phyloP scores from a whole-genome alignment of 2,329 filamentous ascomycete species.

The Fusarium poae region DNA sequence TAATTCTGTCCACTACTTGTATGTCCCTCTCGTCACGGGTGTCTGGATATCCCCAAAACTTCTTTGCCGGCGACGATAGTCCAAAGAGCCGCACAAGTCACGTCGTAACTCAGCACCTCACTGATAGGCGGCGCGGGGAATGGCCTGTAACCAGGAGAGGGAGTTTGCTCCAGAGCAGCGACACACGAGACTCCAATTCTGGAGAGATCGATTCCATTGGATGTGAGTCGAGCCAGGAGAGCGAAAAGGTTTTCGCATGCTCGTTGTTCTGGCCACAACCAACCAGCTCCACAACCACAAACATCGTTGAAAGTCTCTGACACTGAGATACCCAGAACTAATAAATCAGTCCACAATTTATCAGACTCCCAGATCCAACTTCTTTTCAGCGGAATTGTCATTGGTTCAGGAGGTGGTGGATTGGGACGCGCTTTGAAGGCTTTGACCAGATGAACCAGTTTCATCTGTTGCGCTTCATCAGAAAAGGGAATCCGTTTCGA shows the following conservation, averaged over 20 bases:
- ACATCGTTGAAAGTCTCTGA: conserved; percentile 12
- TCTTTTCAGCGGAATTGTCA: conserved; percentile 2
- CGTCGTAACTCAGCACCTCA: not conserved
- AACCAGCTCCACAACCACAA: conserved; percentile 20
- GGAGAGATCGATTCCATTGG: not conserved
- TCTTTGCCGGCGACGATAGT: not conserved
- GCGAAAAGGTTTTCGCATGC: conserved; percentile 13
- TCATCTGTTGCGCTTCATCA: fast-evolving
- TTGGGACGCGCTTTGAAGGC: not conserved
- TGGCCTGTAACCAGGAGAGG: not conserved
- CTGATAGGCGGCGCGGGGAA: not conserved
- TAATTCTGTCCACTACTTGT: not conserved
- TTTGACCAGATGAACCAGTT: not conserved
- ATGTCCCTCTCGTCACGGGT: conserved; percentile 16
- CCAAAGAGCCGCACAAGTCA: not conserved
- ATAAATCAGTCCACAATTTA: not conserved
- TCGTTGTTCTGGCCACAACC: conserved; percentile 14
- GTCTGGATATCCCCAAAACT: not conserved
- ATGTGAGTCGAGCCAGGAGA: conserved; percentile 3
- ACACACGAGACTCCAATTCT: not conserved
- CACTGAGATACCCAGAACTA: not conserved
- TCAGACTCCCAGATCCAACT: conserved; percentile 12
- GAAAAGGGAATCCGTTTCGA: not conserved
- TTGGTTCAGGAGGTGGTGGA: conserved; percentile 7
- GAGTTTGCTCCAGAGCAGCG: not conserved